phyloP scores from a whole-genome alignment of 2,329 filamentous ascomycete species.

The Talaromyces verruculosus region DNA sequence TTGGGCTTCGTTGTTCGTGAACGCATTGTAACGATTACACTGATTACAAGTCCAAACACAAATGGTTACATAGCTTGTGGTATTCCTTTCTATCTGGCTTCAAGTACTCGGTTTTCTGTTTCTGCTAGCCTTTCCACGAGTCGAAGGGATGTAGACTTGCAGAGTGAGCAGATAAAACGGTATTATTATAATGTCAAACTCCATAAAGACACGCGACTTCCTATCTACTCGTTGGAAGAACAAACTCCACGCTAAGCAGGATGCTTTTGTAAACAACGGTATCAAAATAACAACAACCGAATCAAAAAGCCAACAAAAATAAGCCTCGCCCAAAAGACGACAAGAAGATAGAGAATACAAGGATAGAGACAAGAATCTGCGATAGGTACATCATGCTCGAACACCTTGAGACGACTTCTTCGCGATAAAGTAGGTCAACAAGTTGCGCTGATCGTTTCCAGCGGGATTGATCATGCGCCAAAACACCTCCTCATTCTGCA shows the following conservation, averaged over 20 bases:
- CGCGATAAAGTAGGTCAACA: conserved; percentile 33
- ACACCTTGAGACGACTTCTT: conserved; percentile 18
- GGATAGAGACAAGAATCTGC: neutral
- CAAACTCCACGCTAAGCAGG: conserved; percentile 15
- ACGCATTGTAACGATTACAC: neutral
- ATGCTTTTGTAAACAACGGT: conserved; percentile 6
- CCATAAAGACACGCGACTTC: neutral
- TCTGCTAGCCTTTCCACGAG: neutral
- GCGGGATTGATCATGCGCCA: conserved; percentile 28
- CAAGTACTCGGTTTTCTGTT: neutral
- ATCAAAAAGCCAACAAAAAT: neutral
- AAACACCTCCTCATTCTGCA: conserved; percentile 29
- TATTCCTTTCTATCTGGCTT: neutral
- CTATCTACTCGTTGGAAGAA: neutral
- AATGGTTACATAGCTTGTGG: neutral
- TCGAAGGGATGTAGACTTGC: neutral
- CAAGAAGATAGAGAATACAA: neutral
- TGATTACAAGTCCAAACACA: neutral
- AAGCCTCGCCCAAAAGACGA: neutral
- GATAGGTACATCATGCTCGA: conserved; percentile 3
- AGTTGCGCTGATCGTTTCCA: conserved; percentile 27
- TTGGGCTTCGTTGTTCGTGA: neutral
- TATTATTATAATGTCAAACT: neutral
- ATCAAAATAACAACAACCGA: neutral
- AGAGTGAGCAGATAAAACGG: neutral